Percentiles rank a stretch among this genome's conserved stretches.
Conservation (phyloP, 148 eudicot species). For the Chenopodium quinoa region DNA sequence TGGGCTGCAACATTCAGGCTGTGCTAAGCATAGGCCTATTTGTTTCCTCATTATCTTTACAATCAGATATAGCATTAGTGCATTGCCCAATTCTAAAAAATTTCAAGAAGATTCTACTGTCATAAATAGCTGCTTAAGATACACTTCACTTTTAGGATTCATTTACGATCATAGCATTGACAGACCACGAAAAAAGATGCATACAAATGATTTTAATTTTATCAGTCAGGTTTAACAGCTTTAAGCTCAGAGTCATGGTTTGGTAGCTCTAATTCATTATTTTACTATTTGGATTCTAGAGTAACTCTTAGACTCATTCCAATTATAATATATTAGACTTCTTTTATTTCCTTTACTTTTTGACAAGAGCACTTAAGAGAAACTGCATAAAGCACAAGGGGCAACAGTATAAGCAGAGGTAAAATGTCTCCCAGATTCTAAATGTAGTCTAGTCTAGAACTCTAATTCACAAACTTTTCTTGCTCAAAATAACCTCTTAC, state of each 20-base stretch:
- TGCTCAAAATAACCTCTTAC: neutral
- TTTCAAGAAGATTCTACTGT: neutral
- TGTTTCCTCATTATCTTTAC: neutral
- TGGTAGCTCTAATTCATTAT: neutral
- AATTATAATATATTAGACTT: neutral
- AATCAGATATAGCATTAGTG: neutral
- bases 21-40: neutral
- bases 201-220: neutral
- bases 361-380: neutral
- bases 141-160: neutral
- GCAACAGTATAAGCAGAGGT: neutral
- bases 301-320: neutral
- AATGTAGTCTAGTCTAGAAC: neutral
- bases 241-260: neutral
- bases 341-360: neutral
- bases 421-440: neutral
- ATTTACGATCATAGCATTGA: neutral
- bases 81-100: neutral
- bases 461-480: neutral
- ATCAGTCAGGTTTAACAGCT: neutral
- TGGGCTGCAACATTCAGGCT: neutral
- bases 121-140: neutral
- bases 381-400: neutral
- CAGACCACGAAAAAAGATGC: neutral
- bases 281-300: neutral